phyloP scores from a whole-genome alignment of 352 stramenopile genomes.

The Phytophthora cajani region DNA sequence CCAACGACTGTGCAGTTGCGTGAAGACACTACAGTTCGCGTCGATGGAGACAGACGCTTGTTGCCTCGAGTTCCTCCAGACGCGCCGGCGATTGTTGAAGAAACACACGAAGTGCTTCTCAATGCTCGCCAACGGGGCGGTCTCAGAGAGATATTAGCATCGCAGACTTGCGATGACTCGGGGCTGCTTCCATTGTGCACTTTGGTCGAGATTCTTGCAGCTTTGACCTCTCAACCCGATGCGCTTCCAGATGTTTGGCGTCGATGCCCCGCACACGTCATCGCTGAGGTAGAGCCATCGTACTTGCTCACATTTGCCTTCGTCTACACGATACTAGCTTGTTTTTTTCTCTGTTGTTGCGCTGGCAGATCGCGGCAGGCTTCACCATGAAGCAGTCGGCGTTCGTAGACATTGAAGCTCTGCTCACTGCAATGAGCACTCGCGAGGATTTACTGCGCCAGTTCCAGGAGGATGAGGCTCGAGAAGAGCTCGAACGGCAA shows the following conservation, averaged over 20 bases:
- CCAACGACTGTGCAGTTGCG: constrained; percentile 58
- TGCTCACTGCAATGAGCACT: constrained; percentile 43
- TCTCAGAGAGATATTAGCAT: constrained; percentile 34
- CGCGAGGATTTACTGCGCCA: constrained; percentile 34
- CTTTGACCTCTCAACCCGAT: constrained; percentile 41
- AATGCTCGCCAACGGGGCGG: constrained; percentile 48
- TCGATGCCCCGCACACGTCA: constrained; percentile 40
- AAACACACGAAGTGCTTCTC: constrained; percentile 47
- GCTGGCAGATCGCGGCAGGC: constrained; percentile 39
- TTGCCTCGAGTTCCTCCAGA: constrained; percentile 36
- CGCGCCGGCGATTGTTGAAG: constrained; percentile 51
- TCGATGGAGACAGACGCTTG: constrained; percentile 50
- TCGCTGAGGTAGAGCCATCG: constrained; percentile 48
- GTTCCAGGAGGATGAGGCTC: constrained; percentile 31
- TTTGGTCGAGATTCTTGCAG: constrained; percentile 45
- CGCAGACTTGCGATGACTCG: constrained; percentile 19
- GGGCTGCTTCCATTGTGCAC: constrained; percentile 32
- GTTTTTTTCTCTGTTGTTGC: neutral
- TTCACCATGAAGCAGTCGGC: constrained; percentile 37
- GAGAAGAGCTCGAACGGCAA: constrained; percentile 22
- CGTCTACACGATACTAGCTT: neutral
- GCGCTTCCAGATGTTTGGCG: constrained; percentile 55
- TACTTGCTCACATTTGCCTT: neutral
- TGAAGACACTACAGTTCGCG: constrained; percentile 58
- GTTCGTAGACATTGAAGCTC: constrained; percentile 46